Conservation (phyloP, 2,329 filamentous ascomycete genomes). For the Aspergillus melleus region DNA sequence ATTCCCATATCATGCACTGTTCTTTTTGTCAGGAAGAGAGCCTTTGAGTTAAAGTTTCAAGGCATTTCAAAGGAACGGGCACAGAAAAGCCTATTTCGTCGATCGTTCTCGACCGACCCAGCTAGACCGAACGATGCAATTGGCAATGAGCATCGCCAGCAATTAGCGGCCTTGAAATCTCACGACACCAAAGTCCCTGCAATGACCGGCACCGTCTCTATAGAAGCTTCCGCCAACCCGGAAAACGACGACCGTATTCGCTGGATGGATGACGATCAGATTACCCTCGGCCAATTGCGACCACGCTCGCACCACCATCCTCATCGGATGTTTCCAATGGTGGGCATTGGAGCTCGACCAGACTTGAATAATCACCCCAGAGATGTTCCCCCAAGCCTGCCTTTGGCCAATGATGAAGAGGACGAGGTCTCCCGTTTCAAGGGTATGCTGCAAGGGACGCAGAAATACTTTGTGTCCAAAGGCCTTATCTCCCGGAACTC, state of each 20-base stretch:
- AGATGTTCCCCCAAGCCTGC: conserved; percentile 23
- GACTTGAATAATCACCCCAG: conserved; percentile 37
- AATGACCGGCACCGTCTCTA: conserved; percentile 1
- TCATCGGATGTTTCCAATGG: conserved; percentile 35
- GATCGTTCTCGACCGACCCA: neutral
- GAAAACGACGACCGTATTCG: conserved; percentile 14
- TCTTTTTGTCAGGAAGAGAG: conserved; percentile 59
- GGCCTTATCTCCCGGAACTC: conserved; percentile 48
- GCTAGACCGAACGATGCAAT: neutral
- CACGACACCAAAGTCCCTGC: conserved; percentile 3
- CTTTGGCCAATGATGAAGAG: conserved; percentile 14
- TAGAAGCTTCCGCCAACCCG: neutral
- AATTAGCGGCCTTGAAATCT: neutral
- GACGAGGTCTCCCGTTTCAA: conserved; percentile 22
- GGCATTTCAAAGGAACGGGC: conserved; percentile 47
- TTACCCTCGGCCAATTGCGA: conserved; percentile 24
- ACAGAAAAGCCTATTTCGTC: conserved; percentile 9
- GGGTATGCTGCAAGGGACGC: conserved; percentile 26
- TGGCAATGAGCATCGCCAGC: conserved; percentile 1
- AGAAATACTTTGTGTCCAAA: conserved; percentile 33
- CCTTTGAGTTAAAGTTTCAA: conserved; percentile 63
- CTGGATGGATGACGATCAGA: conserved; percentile 35
- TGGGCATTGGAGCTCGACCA: conserved; percentile 35
- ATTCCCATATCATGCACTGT: conserved; percentile 69
- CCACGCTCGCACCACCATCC: conserved; percentile 21